Base-by-base conservation (phyloP, 768 basidiomycete genomes). In the Boletales sp. region DNA sequence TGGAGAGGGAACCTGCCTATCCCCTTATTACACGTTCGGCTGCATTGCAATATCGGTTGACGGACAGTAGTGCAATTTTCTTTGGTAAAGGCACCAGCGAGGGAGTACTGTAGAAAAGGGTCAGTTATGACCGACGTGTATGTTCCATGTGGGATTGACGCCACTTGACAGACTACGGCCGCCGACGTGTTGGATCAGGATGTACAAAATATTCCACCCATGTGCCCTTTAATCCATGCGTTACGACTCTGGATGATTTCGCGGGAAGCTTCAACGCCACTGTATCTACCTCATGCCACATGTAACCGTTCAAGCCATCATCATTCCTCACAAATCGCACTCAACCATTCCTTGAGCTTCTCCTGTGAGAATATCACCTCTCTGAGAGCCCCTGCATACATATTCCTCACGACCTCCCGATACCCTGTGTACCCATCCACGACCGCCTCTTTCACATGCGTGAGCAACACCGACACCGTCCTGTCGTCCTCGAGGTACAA, bases 401-500 rank as follows among this genome's bases (percentile, higher is more conserved):
- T 78, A 66, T 69, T 77, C 74, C 63, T 74, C 43, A 82, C 75
- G 18, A 79, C 72, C 39, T 88, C 84, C 56, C 83, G 71, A 72
- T 91, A 97, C 21, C 75, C 74, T 58, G 77, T 74, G 68, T 94
- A 97, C 31, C 79, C 80, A 45, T 87, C 84, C 54, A 83, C 77
- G 15, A 97, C 77, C 30, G 83, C 80, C 40, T 87, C 88, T 65
- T 83, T 74, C 21, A 89, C 75, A 55, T 94, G 92, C 29, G 79
- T 78, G 27, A 97, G 68, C 46, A 98, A 72, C 8, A 97, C 86
- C 3, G 73, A 73, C 30, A 87, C 87, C 5, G 92, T 92, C 50
- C 84, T 74, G 49, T 82, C 80, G 58, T 94, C 88, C 59, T 86
- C 84, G 8, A 99, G 76, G 65, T 94, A 98, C 50, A 90, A 58